Percentiles rank a stretch among this genome's conserved stretches.
Conservation (phyloP, 73 alveolate genomes). For the Symbiodinium pilosum region DNA sequence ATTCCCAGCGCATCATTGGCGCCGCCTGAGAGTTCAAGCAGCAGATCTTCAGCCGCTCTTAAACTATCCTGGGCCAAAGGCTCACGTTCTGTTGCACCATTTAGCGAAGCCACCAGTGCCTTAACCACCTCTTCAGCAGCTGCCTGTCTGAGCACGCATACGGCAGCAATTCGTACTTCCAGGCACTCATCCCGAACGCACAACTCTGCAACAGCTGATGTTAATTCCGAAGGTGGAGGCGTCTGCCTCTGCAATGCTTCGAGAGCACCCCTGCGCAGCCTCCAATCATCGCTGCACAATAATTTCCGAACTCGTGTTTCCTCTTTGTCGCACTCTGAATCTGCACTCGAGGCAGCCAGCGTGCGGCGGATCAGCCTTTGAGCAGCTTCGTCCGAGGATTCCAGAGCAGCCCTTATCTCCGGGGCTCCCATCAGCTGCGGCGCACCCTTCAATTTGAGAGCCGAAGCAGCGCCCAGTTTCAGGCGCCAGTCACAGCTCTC, state of each 20-base stretch:
- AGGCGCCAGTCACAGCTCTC: conserved; percentile 5
- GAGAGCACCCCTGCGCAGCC: not conserved
- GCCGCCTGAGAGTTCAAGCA: not conserved
- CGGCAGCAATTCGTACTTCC: not conserved
- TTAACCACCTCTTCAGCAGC: not conserved
- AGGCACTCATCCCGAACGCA: not conserved
- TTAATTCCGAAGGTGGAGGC: not conserved
- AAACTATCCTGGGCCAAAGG: not conserved
- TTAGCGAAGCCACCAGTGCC: not conserved
- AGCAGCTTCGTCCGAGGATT: conserved; percentile 3
- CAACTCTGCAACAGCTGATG: not conserved
- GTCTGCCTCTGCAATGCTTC: not conserved
- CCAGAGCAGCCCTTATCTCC: not conserved
- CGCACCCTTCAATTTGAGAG: not conserved
- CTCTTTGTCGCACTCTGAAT: not conserved
- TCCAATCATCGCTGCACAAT: not conserved
- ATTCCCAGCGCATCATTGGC: not conserved
- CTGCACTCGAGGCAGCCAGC: not conserved
- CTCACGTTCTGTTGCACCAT: not conserved
- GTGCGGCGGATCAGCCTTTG: not conserved
- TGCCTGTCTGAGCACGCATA: not conserved
- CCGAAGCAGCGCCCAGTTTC: not conserved
- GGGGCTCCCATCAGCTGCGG: not conserved
- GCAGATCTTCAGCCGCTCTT: not conserved
- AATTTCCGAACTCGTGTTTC: not conserved